Evolutionary conservation across 495 filamentous ascomycete species (phyloP).

Genomic region (Neurospora terricola): DNA sequence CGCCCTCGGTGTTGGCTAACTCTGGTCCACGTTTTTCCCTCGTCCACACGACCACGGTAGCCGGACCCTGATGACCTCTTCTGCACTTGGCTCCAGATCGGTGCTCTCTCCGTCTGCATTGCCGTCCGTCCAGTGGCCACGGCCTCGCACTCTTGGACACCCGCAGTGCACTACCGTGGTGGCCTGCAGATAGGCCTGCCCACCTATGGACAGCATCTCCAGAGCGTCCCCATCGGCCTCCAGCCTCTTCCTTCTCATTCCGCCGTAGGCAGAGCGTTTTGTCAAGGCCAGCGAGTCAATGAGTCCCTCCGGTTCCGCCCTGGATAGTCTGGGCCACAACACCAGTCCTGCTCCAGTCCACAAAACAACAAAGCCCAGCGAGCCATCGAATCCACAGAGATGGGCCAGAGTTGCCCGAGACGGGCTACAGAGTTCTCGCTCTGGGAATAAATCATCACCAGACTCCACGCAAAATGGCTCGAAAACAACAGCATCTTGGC

Average conservation of each 20-base stretch:
- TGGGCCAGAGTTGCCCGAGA: slow-evolving; percentile 5
- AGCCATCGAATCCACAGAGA: slow-evolving; percentile 1
- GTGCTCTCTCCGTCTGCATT: slow-evolving; percentile 12
- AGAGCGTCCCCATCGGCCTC: slow-evolving; percentile 3
- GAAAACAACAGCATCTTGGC: slow-evolving; percentile 2
- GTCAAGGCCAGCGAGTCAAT: not conserved
- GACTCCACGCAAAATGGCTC: not conserved
- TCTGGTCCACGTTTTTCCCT: slow-evolving; percentile 18
- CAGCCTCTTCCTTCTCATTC: slow-evolving; percentile 9
- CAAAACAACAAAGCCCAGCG: slow-evolving; percentile 4
- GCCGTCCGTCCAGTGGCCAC: slow-evolving; percentile 3
- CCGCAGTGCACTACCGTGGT: not conserved
- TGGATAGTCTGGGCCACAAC: not conserved
- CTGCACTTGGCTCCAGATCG: slow-evolving; percentile 18
- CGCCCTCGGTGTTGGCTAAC: slow-evolving; percentile 15
- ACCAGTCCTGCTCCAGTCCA: slow-evolving; percentile 6
- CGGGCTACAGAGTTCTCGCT: not conserved
- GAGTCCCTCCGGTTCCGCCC: not conserved
- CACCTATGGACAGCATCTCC: not conserved
- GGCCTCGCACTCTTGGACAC: not conserved
- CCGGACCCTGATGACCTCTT: slow-evolving; percentile 1
- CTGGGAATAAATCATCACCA: not conserved
- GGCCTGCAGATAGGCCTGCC: not conserved
- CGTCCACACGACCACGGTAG: slow-evolving; percentile 2
- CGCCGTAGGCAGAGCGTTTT: slow-evolving; percentile 1